Evolutionary conservation across 2,329 filamentous ascomycete genomes (phyloP).

Genomic region (Colletotrichum plurivorum): DNA sequence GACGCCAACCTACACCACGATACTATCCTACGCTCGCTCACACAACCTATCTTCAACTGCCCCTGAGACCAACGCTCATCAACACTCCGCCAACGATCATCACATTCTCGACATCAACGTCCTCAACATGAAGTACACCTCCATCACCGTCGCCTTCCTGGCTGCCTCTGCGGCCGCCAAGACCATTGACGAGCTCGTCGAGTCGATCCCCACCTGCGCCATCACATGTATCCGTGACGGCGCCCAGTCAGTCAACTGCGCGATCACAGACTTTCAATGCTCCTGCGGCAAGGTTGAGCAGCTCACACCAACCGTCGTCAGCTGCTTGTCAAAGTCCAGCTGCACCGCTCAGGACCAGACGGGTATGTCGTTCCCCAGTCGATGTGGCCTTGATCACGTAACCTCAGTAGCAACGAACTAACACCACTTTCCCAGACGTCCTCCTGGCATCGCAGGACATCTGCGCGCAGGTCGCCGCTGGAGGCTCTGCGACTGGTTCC

Average conservation of each 20-base stretch:
- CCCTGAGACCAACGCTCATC: neutral
- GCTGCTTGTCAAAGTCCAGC: slow-evolving; percentile 52
- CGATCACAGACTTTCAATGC: slow-evolving; percentile 52
- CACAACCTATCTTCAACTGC: neutral
- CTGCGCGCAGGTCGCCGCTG: slow-evolving; percentile 40
- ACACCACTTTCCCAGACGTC: slow-evolving; percentile 40
- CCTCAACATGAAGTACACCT: slow-evolving; percentile 50
- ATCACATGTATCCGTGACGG: slow-evolving; percentile 52
- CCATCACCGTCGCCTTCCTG: slow-evolving; percentile 44
- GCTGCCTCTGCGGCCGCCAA: slow-evolving; percentile 44
- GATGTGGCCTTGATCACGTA: no score
- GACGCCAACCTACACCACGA: neutral
- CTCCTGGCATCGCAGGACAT: slow-evolving; percentile 44
- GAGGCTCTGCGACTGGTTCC: neutral
- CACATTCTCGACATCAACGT: neutral
- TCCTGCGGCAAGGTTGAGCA: slow-evolving; percentile 53
- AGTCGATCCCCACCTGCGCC: slow-evolving; percentile 56
- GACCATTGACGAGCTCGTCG: slow-evolving; percentile 45
- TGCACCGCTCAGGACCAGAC: slow-evolving; percentile 53
- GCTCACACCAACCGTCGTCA: slow-evolving; percentile 51
- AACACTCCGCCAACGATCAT: neutral
- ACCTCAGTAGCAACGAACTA: slow-evolving; percentile 8
- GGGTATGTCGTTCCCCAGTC: slow-evolving; percentile 46
- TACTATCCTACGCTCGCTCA: slow-evolving; percentile 3
- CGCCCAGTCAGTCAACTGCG: slow-evolving; percentile 51